A percentile compares a stretch with the other conserved stretches of the same genome.
phyloP scores from a whole-genome alignment of 2,329 filamentous ascomycete species.

The Arthroderma sp. region DNA sequence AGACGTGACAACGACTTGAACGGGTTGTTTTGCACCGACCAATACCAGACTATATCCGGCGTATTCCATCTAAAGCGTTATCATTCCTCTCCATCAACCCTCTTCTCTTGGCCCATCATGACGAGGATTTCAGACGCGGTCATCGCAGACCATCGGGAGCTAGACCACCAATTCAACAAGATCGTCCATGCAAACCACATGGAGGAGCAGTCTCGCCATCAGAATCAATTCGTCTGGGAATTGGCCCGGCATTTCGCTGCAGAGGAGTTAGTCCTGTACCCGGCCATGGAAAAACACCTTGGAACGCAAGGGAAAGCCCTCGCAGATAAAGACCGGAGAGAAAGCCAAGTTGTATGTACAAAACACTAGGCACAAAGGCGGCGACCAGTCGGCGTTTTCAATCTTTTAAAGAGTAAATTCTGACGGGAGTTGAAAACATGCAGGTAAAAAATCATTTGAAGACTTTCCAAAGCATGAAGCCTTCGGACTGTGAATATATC shows the following conservation, averaged over 20 bases:
- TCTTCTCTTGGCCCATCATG: too few relatives aligned
- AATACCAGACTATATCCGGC: too few relatives aligned
- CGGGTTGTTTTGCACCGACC: too few relatives aligned
- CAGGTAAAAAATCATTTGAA: constrained; percentile 39
- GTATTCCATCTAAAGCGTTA: too few relatives aligned
- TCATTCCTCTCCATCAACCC: too few relatives aligned
- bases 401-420: background rate
- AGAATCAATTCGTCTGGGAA: constrained; percentile 42
- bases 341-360: constrained; percentile 8
- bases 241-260: constrained; percentile 38
- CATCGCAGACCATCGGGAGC: constrained; percentile 28
- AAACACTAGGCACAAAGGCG: constrained; percentile 11
- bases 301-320: constrained; percentile 26
- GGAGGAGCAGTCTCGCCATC: constrained; percentile 32
- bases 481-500: constrained; percentile 26
- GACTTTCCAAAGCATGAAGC: constrained; percentile 32
- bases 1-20: too few relatives aligned
- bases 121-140: constrained; percentile 24
- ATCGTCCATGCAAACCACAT: constrained; percentile 28
- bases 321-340: constrained; percentile 22
- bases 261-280: constrained; percentile 42
- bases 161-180: constrained; percentile 32
- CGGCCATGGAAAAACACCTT: constrained; percentile 39
- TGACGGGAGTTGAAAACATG: background rate
- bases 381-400: background rate